Percentiles rank a stretch among this genome's conserved stretches.
Conservation (phyloP, 148 eudicot genomes). For the Diospyros lotus region DNA sequence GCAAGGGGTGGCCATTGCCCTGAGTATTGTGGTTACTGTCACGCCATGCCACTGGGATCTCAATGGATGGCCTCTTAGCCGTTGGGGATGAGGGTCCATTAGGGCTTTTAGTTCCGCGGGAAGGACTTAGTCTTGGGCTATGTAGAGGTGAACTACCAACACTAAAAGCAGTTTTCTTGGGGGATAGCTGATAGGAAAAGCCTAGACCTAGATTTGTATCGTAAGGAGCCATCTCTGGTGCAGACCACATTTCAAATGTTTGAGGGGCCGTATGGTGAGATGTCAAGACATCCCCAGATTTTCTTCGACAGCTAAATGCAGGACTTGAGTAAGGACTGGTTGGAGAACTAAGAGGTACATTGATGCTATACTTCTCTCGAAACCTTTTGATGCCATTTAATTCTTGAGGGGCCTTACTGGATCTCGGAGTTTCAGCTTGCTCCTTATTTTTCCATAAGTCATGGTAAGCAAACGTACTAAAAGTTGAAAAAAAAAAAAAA, state of each 20-base stretch:
- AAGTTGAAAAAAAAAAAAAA: not conserved
- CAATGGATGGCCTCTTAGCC: slow-evolving; percentile 31
- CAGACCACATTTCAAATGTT: slow-evolving; percentile 49
- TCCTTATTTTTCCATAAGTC: slow-evolving; percentile 28
- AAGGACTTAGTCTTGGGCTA: slow-evolving; percentile 36
- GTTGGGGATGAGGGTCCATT: slow-evolving; percentile 54
- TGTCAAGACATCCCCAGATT: slow-evolving; percentile 28
- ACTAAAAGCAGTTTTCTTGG: slow-evolving; percentile 28
- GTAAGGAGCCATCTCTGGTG: slow-evolving; percentile 40
- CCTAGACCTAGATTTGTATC: slow-evolving; percentile 24
- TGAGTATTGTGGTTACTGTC: slow-evolving; percentile 26
- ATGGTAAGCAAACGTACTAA: slow-evolving; percentile 20
- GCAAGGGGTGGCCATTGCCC: slow-evolving; percentile 60
- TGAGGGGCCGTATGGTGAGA: slow-evolving; percentile 28
- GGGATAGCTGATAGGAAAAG: slow-evolving; percentile 19
- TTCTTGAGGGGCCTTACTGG: slow-evolving; percentile 24
- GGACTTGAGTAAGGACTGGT: slow-evolving; percentile 53
- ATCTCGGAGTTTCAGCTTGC: slow-evolving; percentile 30
- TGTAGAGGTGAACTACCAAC: slow-evolving; percentile 39
- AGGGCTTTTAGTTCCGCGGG: slow-evolving; percentile 25
- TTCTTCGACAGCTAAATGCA: slow-evolving; percentile 46
- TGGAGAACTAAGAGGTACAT: slow-evolving; percentile 52
- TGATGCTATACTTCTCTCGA: slow-evolving; percentile 23
- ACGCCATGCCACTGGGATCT: slow-evolving; percentile 23
- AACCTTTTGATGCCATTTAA: slow-evolving; percentile 14